phyloP scores from a whole-genome alignment of 371 early-diverging fungal species.

The Mortierella sp. region DNA sequence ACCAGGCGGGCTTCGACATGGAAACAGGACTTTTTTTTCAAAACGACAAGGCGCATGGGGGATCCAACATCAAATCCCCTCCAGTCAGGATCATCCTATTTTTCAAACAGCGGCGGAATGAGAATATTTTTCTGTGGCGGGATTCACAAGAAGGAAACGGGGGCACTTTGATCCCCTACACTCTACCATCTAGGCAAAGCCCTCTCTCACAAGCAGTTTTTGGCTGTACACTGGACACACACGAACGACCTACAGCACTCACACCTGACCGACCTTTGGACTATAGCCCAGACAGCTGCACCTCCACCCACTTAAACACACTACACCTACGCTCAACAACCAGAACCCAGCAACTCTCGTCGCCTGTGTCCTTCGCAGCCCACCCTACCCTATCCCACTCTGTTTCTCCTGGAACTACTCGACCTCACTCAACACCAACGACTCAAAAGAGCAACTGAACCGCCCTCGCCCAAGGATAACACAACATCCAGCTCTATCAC shows the following conservation, averaged over 20 bases:
- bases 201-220: not conserved
- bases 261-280: not conserved
- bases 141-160: not conserved
- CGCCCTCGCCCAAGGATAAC: not conserved
- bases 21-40: not conserved
- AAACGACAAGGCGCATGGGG: not conserved
- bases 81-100: not conserved
- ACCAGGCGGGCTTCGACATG: too few species aligned
- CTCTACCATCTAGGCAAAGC: not conserved
- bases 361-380: too few species aligned
- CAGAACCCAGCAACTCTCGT: not conserved
- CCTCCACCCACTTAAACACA: not conserved
- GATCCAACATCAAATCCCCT: constrained; percentile 5
- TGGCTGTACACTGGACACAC: not conserved
- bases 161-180: not conserved
- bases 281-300: not conserved
- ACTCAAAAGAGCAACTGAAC: not conserved
- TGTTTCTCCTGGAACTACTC: not conserved
- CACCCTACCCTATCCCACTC: not conserved
- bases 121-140: not conserved
- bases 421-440: not conserved
- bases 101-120: constrained; percentile 3
- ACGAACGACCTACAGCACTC: not conserved
- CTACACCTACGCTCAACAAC: not conserved
- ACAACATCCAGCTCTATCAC: not conserved